Evolutionary conservation across 257 asterid genomes (phyloP).

Genomic region (Prunella vulgaris): DNA sequence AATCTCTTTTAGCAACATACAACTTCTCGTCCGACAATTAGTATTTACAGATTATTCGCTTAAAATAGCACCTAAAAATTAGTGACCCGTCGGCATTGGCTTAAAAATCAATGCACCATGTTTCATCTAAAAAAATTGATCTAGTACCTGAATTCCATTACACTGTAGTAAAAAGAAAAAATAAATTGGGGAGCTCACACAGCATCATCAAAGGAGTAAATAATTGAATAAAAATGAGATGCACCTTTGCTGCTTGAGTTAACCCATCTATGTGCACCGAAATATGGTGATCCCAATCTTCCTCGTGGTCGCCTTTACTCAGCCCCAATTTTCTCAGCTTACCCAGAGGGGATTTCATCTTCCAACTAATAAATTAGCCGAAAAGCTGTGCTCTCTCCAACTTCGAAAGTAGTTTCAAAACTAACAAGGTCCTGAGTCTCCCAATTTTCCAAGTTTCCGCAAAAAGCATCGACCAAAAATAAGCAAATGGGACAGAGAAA

Average conservation of each 20-base stretch:
- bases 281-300: slow-evolving; percentile 42
- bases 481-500: not conserved
- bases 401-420: not conserved
- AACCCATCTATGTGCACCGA: slow-evolving; percentile 38
- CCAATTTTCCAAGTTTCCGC: not conserved
- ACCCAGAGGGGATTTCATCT: slow-evolving; percentile 44
- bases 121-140: slow-evolving; percentile 14
- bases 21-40: not conserved
- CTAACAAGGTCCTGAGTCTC: not conserved
- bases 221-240: not conserved
- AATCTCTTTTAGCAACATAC: not conserved
- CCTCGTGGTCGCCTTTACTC: slow-evolving; percentile 37
- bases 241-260: slow-evolving; percentile 50
- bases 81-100: slow-evolving; percentile 26
- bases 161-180: too few species aligned
- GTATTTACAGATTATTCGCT: not conserved
- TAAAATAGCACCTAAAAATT: slow-evolving; percentile 12
- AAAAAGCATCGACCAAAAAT: not conserved
- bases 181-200: too few species aligned
- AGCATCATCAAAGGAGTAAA: not conserved
- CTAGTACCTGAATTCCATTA: slow-evolving; percentile 11
- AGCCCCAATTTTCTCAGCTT: slow-evolving; percentile 41
- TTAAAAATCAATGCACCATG: slow-evolving; percentile 21
- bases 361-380: not conserved
- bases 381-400: not conserved